Percentiles rank a stretch among this genome's conserved stretches.
These are phyloP conservation scores for Hawksworthiomyces lignivorus DNA, from an alignment of 2,329 filamentous ascomycete species.

Conservation along the genomic window DNA sequence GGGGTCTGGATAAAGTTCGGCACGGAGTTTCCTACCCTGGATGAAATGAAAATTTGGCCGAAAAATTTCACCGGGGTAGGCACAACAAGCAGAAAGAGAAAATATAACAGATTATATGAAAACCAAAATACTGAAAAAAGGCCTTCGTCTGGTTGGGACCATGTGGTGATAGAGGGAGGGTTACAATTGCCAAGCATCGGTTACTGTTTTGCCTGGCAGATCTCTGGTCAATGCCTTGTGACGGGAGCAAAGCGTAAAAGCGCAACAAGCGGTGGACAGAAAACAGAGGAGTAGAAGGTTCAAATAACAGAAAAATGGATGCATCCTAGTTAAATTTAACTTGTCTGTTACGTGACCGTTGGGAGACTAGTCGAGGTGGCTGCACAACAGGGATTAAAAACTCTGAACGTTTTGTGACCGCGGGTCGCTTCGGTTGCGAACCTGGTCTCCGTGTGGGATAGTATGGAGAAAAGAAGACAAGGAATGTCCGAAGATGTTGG, in stretches of 20 bases:
- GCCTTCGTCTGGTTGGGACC: too few species aligned
- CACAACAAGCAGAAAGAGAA: neutral
- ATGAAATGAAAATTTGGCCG: neutral
- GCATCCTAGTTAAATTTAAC: neutral
- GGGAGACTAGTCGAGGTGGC: too few species aligned
- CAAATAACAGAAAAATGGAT: neutral
- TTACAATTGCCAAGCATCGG: conserved; percentile 4
- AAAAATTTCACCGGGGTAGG: conserved; percentile 1
- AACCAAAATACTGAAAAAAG: neutral
- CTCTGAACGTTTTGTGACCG: too few species aligned
- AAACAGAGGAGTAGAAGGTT: neutral
- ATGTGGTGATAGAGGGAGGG: neutral
- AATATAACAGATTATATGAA: neutral
- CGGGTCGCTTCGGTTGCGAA: too few species aligned
- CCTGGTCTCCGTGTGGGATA: too few species aligned
- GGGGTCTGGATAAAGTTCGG: neutral
- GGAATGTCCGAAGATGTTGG: too few species aligned
- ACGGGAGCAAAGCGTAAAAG: neutral
- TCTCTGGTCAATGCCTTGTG: conserved; percentile 3
- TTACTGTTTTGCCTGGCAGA: neutral
- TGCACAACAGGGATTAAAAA: too few species aligned
- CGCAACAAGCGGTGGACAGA: neutral
- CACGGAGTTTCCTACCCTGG: neutral
- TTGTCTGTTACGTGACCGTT: too few species aligned
- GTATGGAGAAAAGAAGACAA: too few species aligned